Base-by-base conservation (phyloP, 441 rosid species). In the Mallotus repandus region DNA sequence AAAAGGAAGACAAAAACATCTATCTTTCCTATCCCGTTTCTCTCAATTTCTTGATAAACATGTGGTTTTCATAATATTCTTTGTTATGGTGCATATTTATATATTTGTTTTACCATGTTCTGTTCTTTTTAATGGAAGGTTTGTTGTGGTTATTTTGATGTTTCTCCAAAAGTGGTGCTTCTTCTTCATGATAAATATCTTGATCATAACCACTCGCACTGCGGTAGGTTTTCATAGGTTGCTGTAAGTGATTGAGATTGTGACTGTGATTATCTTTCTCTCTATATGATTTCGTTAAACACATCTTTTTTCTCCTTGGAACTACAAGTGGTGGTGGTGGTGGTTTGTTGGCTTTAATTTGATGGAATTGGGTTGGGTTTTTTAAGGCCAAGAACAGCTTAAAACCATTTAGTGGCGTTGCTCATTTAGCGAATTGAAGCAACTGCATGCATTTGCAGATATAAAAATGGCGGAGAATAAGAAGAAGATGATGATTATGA, bases 391-490 rank as follows among this genome's bases (percentile, higher is more conserved):
- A 95, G 86, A 22, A 95, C 77, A 58, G 65, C 78, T 45, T 87
- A 84, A 74, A 95, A 87, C 98, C 98, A 93, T 75, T 73, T 81
- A 32, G 93, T 84, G 43, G 98, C 96, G 70, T 84, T 95, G 62
- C 92, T 96, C 99, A 95, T 94, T 9, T 25, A 21, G 41, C 18
- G 62, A 21, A 8, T 79, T 12, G n/a, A n/a, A 12, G 52, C 38
- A 66, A 74, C 5, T n/a, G 60, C 62, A 58, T 76, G 69, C 74
- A 67, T 77, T 63, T 12, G 71, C 2, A 49, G 54, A 21, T 32
- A 32, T 4, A 32, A 4, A 32, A 32, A 32, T 32, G 38, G 38
- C 38, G 66, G 63, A 71, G 76, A 45, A 2, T 15, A 64, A 70
- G 76, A 65, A n/a, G n/a, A n/a, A n/a, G n/a, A n/a, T n/a, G n/a